These are phyloP conservation scores for Leccinellum luteum DNA, from an alignment of 768 basidiomycete genomes.

Conservation along the genomic window DNA sequence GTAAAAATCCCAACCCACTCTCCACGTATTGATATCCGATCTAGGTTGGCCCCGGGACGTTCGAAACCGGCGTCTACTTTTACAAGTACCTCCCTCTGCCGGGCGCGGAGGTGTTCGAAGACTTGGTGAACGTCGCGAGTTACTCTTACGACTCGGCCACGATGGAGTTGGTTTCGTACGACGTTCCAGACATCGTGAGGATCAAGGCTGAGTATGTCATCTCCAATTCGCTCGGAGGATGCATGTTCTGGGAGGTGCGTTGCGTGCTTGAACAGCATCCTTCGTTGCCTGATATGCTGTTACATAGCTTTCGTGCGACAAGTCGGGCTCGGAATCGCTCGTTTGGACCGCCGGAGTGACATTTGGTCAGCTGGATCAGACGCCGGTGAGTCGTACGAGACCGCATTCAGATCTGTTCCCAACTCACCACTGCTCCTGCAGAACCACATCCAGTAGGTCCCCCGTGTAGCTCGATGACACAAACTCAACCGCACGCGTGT, in stretches of 20 bases:
- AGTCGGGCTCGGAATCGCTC: conserved; percentile 55
- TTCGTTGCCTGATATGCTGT: neutral
- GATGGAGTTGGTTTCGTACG: conserved; percentile 72
- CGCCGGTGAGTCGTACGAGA: conserved; percentile 30
- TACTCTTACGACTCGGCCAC: conserved; percentile 74
- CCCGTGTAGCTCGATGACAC: neutral
- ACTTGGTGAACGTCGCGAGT: conserved; percentile 65
- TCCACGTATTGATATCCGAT: conserved; percentile 1
- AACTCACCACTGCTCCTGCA: conserved; percentile 13
- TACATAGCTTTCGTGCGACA: conserved; percentile 63
- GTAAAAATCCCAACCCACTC: neutral
- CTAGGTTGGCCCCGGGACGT: conserved; percentile 67
- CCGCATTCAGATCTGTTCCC: neutral
- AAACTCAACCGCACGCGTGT: neutral
- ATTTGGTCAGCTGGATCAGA: conserved; percentile 56
- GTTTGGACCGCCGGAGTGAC: conserved; percentile 46
- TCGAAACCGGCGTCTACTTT: conserved; percentile 45
- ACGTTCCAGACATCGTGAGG: conserved; percentile 64
- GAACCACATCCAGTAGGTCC: conserved; percentile 58
- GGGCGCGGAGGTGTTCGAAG: conserved; percentile 61
- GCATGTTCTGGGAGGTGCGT: conserved; percentile 69
- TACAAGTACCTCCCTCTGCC: conserved; percentile 70
- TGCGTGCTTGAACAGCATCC: too few species aligned
- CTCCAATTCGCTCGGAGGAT: conserved; percentile 57
- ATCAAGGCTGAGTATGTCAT: conserved; percentile 69